Percentiles rank a stretch among this genome's conserved stretches.
These are phyloP conservation scores for Phylloporus sp. DNA, from an alignment of 768 basidiomycete genomes.

Conservation along the genomic window DNA sequence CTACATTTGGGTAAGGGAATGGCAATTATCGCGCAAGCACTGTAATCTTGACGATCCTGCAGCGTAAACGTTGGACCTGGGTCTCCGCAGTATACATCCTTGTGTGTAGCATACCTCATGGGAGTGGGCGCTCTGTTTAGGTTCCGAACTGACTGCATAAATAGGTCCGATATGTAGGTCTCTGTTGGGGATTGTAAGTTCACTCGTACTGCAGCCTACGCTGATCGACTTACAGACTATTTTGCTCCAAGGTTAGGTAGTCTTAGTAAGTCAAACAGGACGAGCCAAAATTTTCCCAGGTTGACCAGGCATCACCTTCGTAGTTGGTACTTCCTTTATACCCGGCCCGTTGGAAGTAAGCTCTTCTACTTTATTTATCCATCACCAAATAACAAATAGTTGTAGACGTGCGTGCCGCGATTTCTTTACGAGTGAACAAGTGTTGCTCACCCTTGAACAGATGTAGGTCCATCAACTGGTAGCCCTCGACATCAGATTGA, in stretches of 20 bases:
- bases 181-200: constrained; percentile 3
- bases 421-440: too few species aligned
- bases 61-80: constrained; percentile 2
- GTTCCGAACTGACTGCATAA: neutral
- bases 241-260: neutral
- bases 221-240: too few species aligned
- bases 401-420: neutral
- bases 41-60: neutral
- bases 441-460: neutral
- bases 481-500: neutral
- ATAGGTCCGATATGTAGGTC: constrained; percentile 2
- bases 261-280: neutral
- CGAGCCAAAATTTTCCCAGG: neutral
- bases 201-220: neutral
- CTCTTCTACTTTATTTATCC: neutral
- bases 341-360: neutral
- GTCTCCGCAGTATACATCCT: neutral
- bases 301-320: neutral
- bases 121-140: neutral
- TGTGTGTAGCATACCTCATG: neutral
- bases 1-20: constrained; percentile 2
- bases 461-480: constrained; percentile 1
- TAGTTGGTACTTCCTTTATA: constrained; percentile 1
- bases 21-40: neutral
- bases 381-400: neutral